These are phyloP conservation scores for Cetraspora pellucida DNA, from an alignment of 192 early-diverging fungal species.

Conservation along the genomic window DNA sequence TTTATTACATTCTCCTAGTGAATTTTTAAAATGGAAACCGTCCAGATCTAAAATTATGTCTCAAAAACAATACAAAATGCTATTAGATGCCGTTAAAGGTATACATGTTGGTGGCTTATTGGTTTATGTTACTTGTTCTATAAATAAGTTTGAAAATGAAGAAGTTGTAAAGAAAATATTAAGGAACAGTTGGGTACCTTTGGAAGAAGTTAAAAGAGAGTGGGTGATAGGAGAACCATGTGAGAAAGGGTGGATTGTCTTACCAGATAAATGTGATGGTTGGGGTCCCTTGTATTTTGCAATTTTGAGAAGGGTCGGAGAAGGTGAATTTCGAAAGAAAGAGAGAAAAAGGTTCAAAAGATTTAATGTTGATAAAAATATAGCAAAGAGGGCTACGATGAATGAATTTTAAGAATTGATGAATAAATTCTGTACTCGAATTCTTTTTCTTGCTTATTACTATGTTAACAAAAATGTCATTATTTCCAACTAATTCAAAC, in stretches of 20 bases:
- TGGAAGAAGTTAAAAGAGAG: conserved; percentile 32
- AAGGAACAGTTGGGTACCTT: conserved; percentile 40
- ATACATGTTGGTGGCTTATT: conserved; percentile 45
- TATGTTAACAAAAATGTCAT: too few species aligned
- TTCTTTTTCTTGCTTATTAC: too few species aligned
- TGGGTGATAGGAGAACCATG: conserved; percentile 55
- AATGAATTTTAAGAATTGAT: too few species aligned
- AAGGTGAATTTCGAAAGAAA: conserved; percentile 4
- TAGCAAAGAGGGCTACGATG: not conserved
- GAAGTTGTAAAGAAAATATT: conserved; percentile 49
- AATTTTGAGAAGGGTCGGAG: conserved; percentile 40
- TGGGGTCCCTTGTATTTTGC: conserved; percentile 62
- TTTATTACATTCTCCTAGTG: conserved; percentile 48
- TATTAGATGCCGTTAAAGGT: conserved; percentile 43
- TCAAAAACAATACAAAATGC: conserved; percentile 44
- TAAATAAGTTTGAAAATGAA: conserved; percentile 55
- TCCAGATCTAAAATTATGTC: conserved; percentile 43
- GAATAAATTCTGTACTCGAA: too few species aligned
- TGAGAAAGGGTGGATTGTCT: conserved; percentile 53
- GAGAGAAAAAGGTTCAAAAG: not conserved
- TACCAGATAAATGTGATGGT: conserved; percentile 53
- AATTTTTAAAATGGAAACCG: conserved; percentile 50
- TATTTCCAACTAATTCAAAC: too few species aligned
- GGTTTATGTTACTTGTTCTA: conserved; percentile 58
- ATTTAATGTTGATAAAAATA: not conserved